Evolutionary conservation across 768 basidiomycete genomes (phyloP).

Genomic region (Saitozyma podzolica): DNA sequence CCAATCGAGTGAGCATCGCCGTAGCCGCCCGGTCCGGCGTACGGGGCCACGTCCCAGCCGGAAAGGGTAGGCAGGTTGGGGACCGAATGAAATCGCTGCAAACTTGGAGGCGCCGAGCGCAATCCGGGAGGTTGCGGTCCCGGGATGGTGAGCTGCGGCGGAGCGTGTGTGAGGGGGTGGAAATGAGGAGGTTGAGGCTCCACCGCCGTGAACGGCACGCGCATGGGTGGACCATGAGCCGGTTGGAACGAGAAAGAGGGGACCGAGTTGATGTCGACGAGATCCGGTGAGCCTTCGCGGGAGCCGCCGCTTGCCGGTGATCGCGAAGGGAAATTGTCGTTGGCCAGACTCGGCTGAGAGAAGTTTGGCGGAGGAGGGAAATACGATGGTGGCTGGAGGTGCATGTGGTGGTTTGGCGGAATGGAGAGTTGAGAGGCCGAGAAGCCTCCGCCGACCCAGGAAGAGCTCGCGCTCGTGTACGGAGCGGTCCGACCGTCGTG

Average conservation of each 20-base stretch:
- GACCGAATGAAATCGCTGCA: conserved; percentile 37
- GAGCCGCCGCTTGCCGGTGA: not conserved
- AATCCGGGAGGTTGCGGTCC: conserved; percentile 17
- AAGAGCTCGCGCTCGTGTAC: conserved; percentile 7
- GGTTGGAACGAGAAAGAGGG: conserved; percentile 27
- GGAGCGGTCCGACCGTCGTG: conserved; percentile 13
- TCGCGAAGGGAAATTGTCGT: not conserved
- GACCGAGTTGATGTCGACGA: conserved; percentile 26
- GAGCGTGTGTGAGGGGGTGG: conserved; percentile 14
- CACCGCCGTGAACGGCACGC: conserved; percentile 22
- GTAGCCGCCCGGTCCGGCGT: not conserved
- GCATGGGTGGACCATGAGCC: conserved; percentile 17
- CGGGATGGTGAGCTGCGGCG: conserved; percentile 15
- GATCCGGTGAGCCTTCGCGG: conserved; percentile 12
- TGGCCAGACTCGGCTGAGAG: conserved; percentile 1
- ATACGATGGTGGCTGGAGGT: conserved; percentile 26
- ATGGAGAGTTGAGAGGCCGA: conserved; percentile 31
- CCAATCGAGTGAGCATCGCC: conserved; percentile 13
- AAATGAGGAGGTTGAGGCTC: conserved; percentile 6
- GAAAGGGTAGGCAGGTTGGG: conserved; percentile 27
- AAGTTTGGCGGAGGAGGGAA: conserved; percentile 2
- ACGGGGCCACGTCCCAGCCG: conserved; percentile 12
- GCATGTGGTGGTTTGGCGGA: conserved; percentile 21
- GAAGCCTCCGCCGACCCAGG: conserved; percentile 39
- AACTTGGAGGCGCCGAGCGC: conserved; percentile 33